Conservation (phyloP, 106 monocot genomes). For the Iris macrosiphon region DNA sequence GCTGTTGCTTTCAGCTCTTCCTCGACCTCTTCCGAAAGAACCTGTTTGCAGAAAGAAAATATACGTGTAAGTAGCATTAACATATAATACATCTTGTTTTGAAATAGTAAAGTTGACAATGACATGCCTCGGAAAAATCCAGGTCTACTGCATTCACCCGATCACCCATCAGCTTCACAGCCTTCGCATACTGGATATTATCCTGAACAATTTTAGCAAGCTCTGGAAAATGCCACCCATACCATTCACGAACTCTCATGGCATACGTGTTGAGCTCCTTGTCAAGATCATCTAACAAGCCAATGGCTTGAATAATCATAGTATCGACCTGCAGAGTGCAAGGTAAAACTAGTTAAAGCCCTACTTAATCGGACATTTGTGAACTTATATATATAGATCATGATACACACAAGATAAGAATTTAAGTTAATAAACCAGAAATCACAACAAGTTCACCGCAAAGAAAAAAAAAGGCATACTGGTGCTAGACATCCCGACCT, state of each 20-base stretch:
- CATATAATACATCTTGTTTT: neutral
- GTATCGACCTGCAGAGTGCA: conserved; percentile 64
- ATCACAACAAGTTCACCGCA: too few species aligned
- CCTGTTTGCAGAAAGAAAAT: conserved; percentile 18
- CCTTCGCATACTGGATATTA: conserved; percentile 89
- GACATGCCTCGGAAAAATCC: conserved; percentile 86
- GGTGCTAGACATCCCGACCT: too few species aligned
- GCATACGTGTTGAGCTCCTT: conserved; percentile 96
- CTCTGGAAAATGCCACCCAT: conserved; percentile 99
- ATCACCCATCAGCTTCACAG: conserved; percentile 86
- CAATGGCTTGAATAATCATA: conserved; percentile 96
- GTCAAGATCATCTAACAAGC: conserved; percentile 92
- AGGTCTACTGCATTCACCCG: conserved; percentile 68
- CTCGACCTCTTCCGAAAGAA: conserved; percentile 72
- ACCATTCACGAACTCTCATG: conserved; percentile 99
- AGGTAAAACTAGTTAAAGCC: too few species aligned
- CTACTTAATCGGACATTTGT: too few species aligned
- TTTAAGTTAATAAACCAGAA: too few species aligned
- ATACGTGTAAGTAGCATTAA: neutral
- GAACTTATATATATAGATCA: too few species aligned
- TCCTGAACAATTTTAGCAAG: conserved; percentile 83
- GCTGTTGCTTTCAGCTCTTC: conserved; percentile 75
- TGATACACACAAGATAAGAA: neutral
- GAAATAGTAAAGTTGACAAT: neutral
- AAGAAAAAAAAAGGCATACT: too few species aligned